Conservation (phyloP, 306 rosid genomes). For the Gillenia trifoliata region DNA sequence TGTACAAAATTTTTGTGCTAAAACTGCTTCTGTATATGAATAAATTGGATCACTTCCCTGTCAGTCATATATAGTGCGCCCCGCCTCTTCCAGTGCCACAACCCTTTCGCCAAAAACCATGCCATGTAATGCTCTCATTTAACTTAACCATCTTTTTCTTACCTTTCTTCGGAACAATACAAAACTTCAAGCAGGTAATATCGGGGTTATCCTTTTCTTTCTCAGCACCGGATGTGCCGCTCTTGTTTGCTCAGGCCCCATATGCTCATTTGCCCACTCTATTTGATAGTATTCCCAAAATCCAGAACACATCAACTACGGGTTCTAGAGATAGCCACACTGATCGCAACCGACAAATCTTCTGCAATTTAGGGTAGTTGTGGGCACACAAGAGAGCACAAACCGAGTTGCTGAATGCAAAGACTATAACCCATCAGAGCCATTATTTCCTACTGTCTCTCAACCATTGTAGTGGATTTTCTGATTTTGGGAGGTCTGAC, state of each 20-base stretch:
- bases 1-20: slow-evolving; percentile 48
- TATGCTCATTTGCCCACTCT: slow-evolving; percentile 41
- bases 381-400: slow-evolving; percentile 78
- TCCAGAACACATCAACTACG: slow-evolving; percentile 22
- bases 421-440: slow-evolving; percentile 88
- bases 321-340: slow-evolving; percentile 30
- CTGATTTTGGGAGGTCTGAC: slow-evolving; percentile 90
- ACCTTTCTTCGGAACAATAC: slow-evolving; percentile 56
- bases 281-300: slow-evolving; percentile 40
- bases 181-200: slow-evolving; percentile 62
- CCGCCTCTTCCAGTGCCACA: slow-evolving; percentile 30
- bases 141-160: slow-evolving; percentile 21
- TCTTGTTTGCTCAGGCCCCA: slow-evolving; percentile 42
- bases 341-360: slow-evolving; percentile 40
- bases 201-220: slow-evolving; percentile 67
- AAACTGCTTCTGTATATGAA: slow-evolving; percentile 33
- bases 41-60: slow-evolving; percentile 32
- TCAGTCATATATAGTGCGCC: slow-evolving; percentile 14
- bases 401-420: slow-evolving; percentile 78
- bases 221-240: slow-evolving; percentile 72
- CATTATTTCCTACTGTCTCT: slow-evolving; percentile 33
- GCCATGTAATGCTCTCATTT: slow-evolving; percentile 61
- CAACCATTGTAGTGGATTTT: slow-evolving; percentile 90
- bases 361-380: slow-evolving; percentile 45
- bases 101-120: slow-evolving; percentile 77